Base-by-base conservation (phyloP, 164 flowering plant species). In the Platanus orientalis region DNA sequence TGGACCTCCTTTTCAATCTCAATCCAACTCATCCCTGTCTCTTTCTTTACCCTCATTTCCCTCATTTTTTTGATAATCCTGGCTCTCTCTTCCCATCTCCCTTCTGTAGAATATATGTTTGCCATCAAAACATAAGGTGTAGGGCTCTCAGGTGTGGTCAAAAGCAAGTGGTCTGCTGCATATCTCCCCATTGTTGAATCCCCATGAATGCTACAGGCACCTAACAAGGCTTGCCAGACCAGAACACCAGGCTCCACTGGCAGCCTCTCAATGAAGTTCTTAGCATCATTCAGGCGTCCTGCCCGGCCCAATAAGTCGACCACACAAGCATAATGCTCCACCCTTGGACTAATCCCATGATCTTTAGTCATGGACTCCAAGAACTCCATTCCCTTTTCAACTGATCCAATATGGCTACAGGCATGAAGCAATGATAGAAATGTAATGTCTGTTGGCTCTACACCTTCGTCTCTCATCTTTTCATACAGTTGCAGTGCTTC, bases 231-330 rank as follows among this genome's bases (percentile, higher is more conserved):
- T 72, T 92, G 92, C 98, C 96, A 93, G 23, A 93, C 74, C 28
- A 74, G 71, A 51, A 71, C 57, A 42, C 75, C 79, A 0, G 93
- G 87, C 19, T 81, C 76, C 36, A 70, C 66, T 0, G 90, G 87
- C 44, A 88, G 51, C 34, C 68, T 61, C 58, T 84, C 83, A 20
- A 87, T 81, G 61, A 90, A 87, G 25, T 16, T 57, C 75, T 72
- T 81, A 34, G 97, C 97, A 76, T 84, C 92, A 10, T 54, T 65
- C 6, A 93, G 71, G 65, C 70, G 76, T 29, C 97, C 90, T 6
- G 94, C 94, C 55, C 97, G 75, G 24, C 92, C 97, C 34, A 88
- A 73, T 92, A 92, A 82, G 83, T 90, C 98, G 40, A 92, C 89
- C 7, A 83, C 74, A 71, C 89, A 88, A 36, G 98, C 89, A 61